Conservation (phyloP, 139 green algal species). For the Picochlorum sp. region DNA sequence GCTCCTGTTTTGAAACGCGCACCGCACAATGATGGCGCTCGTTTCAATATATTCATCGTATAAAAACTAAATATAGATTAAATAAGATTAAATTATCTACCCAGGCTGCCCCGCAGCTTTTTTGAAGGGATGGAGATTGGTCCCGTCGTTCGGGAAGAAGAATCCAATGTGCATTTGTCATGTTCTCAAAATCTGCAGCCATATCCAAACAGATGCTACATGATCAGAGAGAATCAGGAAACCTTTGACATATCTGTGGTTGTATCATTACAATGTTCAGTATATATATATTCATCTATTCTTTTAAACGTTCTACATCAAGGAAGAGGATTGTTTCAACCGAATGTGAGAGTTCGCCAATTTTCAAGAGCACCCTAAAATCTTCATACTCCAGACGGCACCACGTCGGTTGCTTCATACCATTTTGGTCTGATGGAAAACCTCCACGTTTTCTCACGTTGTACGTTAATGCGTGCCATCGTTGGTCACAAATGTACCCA, state of each 20-base stretch:
- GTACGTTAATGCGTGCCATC: constrained; percentile 60
- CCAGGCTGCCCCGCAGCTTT: too few relatives aligned
- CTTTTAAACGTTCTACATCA: neutral
- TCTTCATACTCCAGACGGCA: constrained; percentile 58
- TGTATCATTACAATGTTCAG: neutral
- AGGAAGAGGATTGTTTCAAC: constrained; percentile 61
- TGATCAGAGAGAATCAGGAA: too few relatives aligned
- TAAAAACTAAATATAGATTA: neutral
- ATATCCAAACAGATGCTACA: too few relatives aligned
- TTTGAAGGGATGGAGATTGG: too few relatives aligned
- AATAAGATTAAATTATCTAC: neutral
- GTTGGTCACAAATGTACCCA: constrained; percentile 63
- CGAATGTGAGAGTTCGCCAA: neutral
- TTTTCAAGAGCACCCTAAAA: constrained; percentile 40
- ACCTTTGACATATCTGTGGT: too few relatives aligned
- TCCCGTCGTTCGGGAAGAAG: too few relatives aligned
- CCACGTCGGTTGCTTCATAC: constrained; percentile 63
- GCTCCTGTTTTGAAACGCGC: too few relatives aligned
- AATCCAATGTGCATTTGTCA: too few relatives aligned
- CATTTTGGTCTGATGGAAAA: constrained; percentile 12
- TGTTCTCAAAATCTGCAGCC: too few relatives aligned
- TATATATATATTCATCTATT: too few relatives aligned
- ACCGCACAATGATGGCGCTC: too few relatives aligned
- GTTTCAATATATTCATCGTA: neutral
- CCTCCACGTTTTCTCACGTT: constrained; percentile 25